Conservation (phyloP, 306 rosid species). For the Casuarina cunninghamiana region DNA sequence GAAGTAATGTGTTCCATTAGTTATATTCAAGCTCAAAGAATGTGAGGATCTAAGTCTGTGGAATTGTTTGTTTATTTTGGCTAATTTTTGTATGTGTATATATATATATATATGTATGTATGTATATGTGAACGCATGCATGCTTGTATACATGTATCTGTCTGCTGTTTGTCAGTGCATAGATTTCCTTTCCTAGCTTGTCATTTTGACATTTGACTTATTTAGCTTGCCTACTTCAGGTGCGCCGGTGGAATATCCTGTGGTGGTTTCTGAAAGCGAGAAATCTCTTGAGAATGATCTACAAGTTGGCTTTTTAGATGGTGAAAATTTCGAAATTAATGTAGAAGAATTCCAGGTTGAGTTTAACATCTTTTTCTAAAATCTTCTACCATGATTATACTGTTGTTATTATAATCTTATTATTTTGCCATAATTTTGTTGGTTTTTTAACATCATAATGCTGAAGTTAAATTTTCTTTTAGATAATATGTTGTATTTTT, state of each 20-base stretch:
- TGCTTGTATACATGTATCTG: not conserved
- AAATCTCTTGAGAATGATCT: slow-evolving; percentile 44
- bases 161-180: not conserved
- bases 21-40: not conserved
- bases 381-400: not conserved
- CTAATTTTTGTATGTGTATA: no score
- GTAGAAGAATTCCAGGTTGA: slow-evolving; percentile 46
- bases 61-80: not conserved
- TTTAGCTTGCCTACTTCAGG: slow-evolving; percentile 44
- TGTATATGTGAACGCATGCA: no score
- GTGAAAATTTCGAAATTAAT: slow-evolving; percentile 43
- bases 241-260: slow-evolving; percentile 49
- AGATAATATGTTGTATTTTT: no score
- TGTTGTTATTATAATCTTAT: slow-evolving; percentile 4
- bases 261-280: slow-evolving; percentile 49
- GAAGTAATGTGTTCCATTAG: slow-evolving; percentile 5
- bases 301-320: slow-evolving; percentile 43
- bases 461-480: no score
- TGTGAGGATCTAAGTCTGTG: not conserved
- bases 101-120: no score
- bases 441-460: not conserved
- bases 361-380: slow-evolving; percentile 8
- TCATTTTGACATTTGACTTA: slow-evolving; percentile 18
- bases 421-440: slow-evolving; percentile 17
- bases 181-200: not conserved